A percentile compares a stretch with the other conserved stretches of the same genome.
These are phyloP conservation scores for Quercus phellos DNA, from an alignment of 331 rosid genomes.

Conservation along the genomic window DNA sequence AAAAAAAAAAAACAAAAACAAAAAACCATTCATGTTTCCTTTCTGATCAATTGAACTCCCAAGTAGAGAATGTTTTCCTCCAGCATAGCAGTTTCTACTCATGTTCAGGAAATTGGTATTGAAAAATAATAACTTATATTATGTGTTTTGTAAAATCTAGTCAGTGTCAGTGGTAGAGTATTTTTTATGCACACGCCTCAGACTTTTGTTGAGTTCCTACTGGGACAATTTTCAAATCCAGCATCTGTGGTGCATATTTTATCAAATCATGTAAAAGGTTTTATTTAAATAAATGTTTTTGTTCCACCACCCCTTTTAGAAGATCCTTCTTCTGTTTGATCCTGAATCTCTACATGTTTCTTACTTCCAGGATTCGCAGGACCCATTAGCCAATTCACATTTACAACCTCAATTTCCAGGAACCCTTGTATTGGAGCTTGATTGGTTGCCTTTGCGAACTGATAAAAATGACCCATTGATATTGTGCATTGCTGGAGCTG, in stretches of 20 bases:
- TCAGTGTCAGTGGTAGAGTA: not conserved
- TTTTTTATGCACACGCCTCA: not conserved
- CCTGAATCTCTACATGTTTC: slow-evolving; percentile 7
- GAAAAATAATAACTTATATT: not conserved
- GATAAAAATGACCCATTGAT: slow-evolving; percentile 77
- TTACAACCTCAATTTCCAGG: slow-evolving; percentile 94
- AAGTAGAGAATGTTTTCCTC: too few relatives aligned
- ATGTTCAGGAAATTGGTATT: too few relatives aligned
- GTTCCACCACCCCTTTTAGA: not conserved
- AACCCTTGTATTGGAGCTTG: slow-evolving; percentile 95
- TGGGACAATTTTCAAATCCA: not conserved
- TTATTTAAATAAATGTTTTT: not conserved
- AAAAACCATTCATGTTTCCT: too few relatives aligned
- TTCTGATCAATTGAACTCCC: too few relatives aligned
- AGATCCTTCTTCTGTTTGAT: slow-evolving; percentile 1
- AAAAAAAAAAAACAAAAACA: too few relatives aligned
- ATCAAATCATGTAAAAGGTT: not conserved
- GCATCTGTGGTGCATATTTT: not conserved
- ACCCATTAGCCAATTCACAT: slow-evolving; percentile 90
- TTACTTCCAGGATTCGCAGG: slow-evolving; percentile 72
- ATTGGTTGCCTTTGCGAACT: slow-evolving; percentile 90
- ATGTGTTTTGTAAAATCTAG: not conserved
- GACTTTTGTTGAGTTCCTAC: not conserved
- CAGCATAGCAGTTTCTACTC: too few relatives aligned
- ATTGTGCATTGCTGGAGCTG: slow-evolving; percentile 97